A percentile compares a stretch with the other conserved stretches of the same genome.
Evolutionary conservation across 2,329 filamentous ascomycete genomes (phyloP).

Genomic region (Microsporum canis): DNA sequence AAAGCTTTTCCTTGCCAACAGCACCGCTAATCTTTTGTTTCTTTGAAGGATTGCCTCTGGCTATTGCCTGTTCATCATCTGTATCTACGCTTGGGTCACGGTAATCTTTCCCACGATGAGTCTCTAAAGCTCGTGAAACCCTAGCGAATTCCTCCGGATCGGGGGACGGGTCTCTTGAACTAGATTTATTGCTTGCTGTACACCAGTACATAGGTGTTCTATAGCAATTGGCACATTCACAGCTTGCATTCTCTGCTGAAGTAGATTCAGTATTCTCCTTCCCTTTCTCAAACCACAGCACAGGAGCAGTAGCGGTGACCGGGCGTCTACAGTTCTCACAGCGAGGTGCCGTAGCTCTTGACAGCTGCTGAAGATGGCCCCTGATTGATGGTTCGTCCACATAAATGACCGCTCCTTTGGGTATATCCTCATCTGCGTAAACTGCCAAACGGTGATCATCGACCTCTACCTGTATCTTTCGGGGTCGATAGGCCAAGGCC

Average conservation of each 20-base stretch:
- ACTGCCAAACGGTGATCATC: slow-evolving; percentile 15
- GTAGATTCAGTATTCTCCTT: not conserved
- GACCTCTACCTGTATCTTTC: slow-evolving; percentile 9
- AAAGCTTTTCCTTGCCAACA: not conserved
- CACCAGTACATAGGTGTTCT: slow-evolving; percentile 1
- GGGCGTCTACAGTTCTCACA: slow-evolving; percentile 24
- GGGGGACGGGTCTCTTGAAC: not conserved
- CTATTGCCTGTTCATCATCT: not conserved
- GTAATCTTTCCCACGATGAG: not conserved
- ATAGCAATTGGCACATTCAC: not conserved
- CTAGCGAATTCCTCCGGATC: not conserved
- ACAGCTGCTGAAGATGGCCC: slow-evolving; percentile 20
- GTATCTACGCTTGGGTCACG: not conserved
- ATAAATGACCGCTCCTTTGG: slow-evolving; percentile 19
- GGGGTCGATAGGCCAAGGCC: slow-evolving; percentile 8
- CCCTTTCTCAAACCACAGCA: not conserved
- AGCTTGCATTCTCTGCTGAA: not conserved
- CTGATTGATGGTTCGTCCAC: slow-evolving; percentile 28
- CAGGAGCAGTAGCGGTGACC: not conserved
- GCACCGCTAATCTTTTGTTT: slow-evolving; percentile 1
- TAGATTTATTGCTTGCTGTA: not conserved
- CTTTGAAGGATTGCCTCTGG: slow-evolving; percentile 1
- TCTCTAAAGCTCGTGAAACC: not conserved
- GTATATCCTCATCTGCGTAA: slow-evolving; percentile 22
- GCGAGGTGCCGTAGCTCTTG: slow-evolving; percentile 9